Conservation (phyloP, 176 grass and related monocot species). For the Alloteropsis semialata region DNA sequence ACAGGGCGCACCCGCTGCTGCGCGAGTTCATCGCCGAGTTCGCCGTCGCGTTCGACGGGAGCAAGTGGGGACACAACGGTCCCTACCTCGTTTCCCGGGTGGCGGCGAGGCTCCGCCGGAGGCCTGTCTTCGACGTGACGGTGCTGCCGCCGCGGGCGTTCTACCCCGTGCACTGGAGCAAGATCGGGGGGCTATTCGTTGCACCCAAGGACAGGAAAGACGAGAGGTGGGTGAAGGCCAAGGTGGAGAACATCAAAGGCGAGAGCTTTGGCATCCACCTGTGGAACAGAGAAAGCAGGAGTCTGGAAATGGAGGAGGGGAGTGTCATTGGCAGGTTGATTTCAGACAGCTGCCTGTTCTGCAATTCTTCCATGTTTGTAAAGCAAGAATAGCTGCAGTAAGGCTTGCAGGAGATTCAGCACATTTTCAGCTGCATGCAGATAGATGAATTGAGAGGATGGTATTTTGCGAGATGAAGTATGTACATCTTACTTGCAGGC, state of each 20-base stretch:
- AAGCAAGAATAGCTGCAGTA: constrained; percentile 12
- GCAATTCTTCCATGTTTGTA: constrained; percentile 47
- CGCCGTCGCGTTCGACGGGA: constrained; percentile 68
- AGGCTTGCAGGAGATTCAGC: neutral
- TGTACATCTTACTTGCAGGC: constrained; percentile 15
- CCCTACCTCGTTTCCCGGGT: constrained; percentile 91
- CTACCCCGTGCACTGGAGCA: constrained; percentile 82
- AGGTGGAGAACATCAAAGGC: constrained; percentile 51
- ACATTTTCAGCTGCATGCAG: neutral
- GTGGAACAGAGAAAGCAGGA: constrained; percentile 77
- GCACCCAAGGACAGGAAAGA: constrained; percentile 39
- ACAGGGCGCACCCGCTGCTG: constrained; percentile 65
- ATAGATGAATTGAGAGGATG: neutral
- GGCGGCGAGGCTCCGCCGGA: constrained; percentile 28
- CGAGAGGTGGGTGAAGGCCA: constrained; percentile 51
- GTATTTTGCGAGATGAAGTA: neutral
- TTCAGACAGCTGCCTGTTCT: constrained; percentile 67
- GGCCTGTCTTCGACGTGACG: constrained; percentile 26
- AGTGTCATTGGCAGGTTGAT: constrained; percentile 62
- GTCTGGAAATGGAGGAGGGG: constrained; percentile 59
- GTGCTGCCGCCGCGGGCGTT: constrained; percentile 73
- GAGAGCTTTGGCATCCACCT: constrained; percentile 72
- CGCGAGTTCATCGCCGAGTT: constrained; percentile 82
- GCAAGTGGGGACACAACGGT: constrained; percentile 91
- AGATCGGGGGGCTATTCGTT: constrained; percentile 61